Conservation (phyloP, 495 filamentous ascomycete genomes). For the Penicilliopsis zonata region DNA sequence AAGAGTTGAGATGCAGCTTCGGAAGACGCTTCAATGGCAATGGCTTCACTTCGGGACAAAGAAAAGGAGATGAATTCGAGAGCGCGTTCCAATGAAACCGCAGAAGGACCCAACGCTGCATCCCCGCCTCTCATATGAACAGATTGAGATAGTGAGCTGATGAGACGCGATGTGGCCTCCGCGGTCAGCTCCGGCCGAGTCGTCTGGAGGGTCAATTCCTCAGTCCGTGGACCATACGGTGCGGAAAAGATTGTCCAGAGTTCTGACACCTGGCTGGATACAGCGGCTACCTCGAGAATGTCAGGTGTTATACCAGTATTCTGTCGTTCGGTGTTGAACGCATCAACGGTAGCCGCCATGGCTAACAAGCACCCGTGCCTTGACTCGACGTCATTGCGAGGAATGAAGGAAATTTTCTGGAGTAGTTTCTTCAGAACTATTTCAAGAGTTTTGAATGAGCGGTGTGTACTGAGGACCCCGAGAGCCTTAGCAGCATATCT, state of each 20-base stretch:
- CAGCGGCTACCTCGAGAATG: constrained; percentile 7
- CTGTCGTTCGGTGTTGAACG: constrained; percentile 12
- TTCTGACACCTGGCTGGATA: constrained; percentile 12
- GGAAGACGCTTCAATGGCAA: constrained; percentile 35
- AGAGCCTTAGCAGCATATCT: constrained; percentile 59
- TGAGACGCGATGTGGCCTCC: constrained; percentile 48
- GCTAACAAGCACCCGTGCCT: constrained; percentile 57
- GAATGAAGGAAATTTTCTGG: constrained; percentile 31
- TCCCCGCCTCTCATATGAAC: constrained; percentile 1
- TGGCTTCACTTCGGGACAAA: constrained; percentile 32
- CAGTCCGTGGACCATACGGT: constrained; percentile 21
- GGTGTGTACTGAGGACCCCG: constrained; percentile 39
- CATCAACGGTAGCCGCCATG: constrained; percentile 34
- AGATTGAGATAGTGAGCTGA: constrained; percentile 27
- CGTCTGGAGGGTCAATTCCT: constrained; percentile 33
- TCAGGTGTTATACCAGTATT: background rate
- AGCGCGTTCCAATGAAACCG: constrained; percentile 20
- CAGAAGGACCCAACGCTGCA: constrained; percentile 5
- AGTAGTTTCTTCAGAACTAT: constrained; percentile 28
- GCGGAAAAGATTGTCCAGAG: constrained; percentile 32
- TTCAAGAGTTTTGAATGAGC: constrained; percentile 18
- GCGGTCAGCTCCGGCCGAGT: constrained; percentile 60
- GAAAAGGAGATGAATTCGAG: constrained; percentile 30
- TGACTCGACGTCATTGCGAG: constrained; percentile 50
- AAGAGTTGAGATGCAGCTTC: constrained; percentile 31